Evolutionary conservation across 83 land plant genomes (phyloP).

Genomic region (Thuja plicata): DNA sequence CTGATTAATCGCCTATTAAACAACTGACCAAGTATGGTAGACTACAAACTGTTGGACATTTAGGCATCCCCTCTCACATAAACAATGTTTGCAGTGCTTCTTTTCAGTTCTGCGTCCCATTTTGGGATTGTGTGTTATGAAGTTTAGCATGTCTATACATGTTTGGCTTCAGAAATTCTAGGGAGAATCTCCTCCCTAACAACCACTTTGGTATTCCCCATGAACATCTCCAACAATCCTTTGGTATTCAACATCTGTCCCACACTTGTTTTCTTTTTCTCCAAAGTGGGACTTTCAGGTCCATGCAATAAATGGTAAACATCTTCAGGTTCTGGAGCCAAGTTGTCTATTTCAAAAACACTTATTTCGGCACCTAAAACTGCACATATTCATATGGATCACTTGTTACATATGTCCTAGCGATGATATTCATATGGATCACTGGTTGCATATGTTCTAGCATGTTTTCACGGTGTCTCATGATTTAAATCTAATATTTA

Average conservation of each 20-base stretch:
- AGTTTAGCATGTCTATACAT: conserved; percentile 56
- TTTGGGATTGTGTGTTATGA: conserved; percentile 47
- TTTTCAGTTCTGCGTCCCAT: conserved; percentile 45
- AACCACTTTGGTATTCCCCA: conserved; percentile 44
- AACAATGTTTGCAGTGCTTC: conserved; percentile 43
- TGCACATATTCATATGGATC: conserved; percentile 27
- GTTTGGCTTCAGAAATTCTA: conserved; percentile 61
- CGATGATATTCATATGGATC: conserved; percentile 67
- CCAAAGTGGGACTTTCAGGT: conserved; percentile 58
- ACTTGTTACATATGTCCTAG: too few relatives aligned
- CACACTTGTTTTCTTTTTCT: conserved; percentile 59
- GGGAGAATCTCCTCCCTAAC: conserved; percentile 77
- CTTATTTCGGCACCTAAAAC: conserved; percentile 82
- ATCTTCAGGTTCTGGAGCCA: conserved; percentile 50
- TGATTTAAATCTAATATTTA: conserved; percentile 22
- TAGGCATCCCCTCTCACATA: conserved; percentile 31
- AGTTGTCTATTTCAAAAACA: conserved; percentile 52
- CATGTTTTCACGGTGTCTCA: too few relatives aligned
- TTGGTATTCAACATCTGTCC: conserved; percentile 48
- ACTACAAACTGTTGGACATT: neutral
- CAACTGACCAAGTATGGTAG: neutral
- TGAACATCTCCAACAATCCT: conserved; percentile 40
- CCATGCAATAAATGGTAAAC: conserved; percentile 43
- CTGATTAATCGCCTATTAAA: neutral
- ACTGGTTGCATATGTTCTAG: conserved; percentile 59